A percentile compares a stretch with the other conserved stretches of the same genome.
These are phyloP conservation scores for Ceratobasidium sp. DNA, from an alignment of 1,284 basidiomycete genomes.

Conservation along the genomic window DNA sequence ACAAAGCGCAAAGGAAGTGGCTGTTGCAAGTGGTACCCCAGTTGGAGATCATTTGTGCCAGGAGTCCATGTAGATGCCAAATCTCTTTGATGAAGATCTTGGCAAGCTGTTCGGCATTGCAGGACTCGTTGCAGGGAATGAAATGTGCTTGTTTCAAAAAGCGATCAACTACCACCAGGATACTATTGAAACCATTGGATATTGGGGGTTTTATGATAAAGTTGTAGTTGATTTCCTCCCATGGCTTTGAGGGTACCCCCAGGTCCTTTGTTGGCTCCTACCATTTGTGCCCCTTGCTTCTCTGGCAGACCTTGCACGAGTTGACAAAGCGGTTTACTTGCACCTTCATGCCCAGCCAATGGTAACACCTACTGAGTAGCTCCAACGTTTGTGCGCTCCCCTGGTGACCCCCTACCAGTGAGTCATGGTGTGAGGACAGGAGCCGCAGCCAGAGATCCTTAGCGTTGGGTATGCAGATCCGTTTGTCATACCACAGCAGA, in stretches of 20 bases:
- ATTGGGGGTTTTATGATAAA: conserved; percentile 55
- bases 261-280: conserved; percentile 48
- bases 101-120: conserved; percentile 35
- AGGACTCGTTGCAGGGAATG: conserved; percentile 45
- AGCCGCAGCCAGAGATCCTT: background rate
- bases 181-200: conserved; percentile 53
- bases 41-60: conserved; percentile 3
- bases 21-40: conserved; percentile 50
- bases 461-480: background rate
- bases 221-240: conserved; percentile 56
- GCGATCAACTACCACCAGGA: conserved; percentile 57
- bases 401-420: conserved; percentile 38
- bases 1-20: conserved; percentile 49
- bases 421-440: background rate
- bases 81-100: conserved; percentile 44
- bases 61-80: conserved; percentile 40
- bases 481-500: conserved; percentile 1
- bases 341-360: conserved; percentile 47
- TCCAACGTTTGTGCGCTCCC: conserved; percentile 43
- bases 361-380: conserved; percentile 40
- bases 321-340: conserved; percentile 48
- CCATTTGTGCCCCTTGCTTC: conserved; percentile 47
- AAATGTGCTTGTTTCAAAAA: conserved; percentile 57
- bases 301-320: conserved; percentile 51
- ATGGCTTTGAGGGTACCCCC: conserved; percentile 51